Base-by-base conservation (phyloP, 1,139 yeast species). In the Meyerozyma sp. region DNA sequence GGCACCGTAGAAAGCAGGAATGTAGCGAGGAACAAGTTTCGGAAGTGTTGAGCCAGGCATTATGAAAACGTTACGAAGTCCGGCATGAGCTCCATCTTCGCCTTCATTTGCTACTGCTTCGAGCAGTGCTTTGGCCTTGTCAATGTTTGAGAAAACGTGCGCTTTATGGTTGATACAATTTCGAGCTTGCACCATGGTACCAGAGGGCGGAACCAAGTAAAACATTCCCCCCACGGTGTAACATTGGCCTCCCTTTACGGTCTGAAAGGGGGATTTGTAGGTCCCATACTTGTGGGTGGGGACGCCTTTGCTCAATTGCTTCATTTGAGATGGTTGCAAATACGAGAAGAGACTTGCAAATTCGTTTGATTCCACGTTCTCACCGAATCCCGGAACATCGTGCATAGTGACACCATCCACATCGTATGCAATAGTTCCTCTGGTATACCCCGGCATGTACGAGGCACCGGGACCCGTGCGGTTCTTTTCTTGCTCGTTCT, bases 1-100 rank as follows among this genome's bases (percentile, higher is more conserved):
- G 2, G 80, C 65, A 0, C 91, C 94, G 42, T 64, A 66, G 51
- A 83, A 83, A n/a, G 87, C 86, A 0, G 91, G 90, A 5, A 84
- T 65, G 3, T 76, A 66, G 47, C 68, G 80, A 43, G 79, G 63
- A 2, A 60, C 67, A 50, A 74, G 57, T 2, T 60, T 53, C 13
- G 58, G 55, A 1, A 72, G 63, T 44, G 62, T 63, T 14, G 57
- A 54, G 8, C 53, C 55, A n/a, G 58, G 54, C 1, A 70, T 58
- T 43, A 66, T 63, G 44, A 77, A 66, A 20, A 59, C 54, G 27
- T 63, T 62, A 3, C 49, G 25, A 13, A 34, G 26, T 16, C 26
- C 37, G 4, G 50, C 40, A 66, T 47, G 1, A 61, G 58, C n/a
- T 56, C 49, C 40, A 52, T 49, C 8, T 13, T 49, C 36, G 8